These are phyloP conservation scores for Cercospora zeina DNA, from an alignment of 2,329 filamentous ascomycete species.

Conservation along the genomic window DNA sequence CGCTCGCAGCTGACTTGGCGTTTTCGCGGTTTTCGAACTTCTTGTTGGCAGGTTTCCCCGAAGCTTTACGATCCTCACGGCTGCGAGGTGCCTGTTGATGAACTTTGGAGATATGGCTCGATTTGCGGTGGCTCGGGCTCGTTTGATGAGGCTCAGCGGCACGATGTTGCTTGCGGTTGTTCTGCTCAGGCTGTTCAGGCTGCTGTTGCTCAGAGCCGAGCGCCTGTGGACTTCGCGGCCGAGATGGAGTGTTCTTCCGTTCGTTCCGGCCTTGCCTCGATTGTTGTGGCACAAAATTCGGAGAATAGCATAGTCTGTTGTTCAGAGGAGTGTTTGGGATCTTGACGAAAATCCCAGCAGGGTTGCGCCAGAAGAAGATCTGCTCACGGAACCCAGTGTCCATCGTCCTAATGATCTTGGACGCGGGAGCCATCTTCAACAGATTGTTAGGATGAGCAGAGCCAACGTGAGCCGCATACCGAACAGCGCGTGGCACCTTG, in stretches of 20 bases:
- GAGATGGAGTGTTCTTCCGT: neutral
- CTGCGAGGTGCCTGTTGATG: conserved; percentile 1
- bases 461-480: conserved; percentile 28
- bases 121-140: neutral
- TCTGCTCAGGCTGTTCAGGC: no score
- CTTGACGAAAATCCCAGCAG: conserved; percentile 34
- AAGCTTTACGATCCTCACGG: conserved; percentile 9
- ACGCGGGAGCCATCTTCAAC: conserved; percentile 24
- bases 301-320: conserved; percentile 29
- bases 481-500: conserved; percentile 33
- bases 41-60: conserved; percentile 15
- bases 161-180: conserved; percentile 8
- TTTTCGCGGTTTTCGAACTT: conserved; percentile 12
- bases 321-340: conserved; percentile 30
- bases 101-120: conserved; percentile 2
- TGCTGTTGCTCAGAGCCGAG: conserved; percentile 4
- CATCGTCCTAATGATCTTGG: conserved; percentile 21
- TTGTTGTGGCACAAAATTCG: conserved; percentile 9
- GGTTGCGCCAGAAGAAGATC: conserved; percentile 27
- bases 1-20: neutral
- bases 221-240: conserved; percentile 5
- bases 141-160: neutral
- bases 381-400: conserved; percentile 24
- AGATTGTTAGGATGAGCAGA: conserved; percentile 27
- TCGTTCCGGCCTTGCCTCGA: neutral